Base-by-base conservation (phyloP, 225 moss, liverwort and hornwort genomes). In the Anthoceros angustus region DNA sequence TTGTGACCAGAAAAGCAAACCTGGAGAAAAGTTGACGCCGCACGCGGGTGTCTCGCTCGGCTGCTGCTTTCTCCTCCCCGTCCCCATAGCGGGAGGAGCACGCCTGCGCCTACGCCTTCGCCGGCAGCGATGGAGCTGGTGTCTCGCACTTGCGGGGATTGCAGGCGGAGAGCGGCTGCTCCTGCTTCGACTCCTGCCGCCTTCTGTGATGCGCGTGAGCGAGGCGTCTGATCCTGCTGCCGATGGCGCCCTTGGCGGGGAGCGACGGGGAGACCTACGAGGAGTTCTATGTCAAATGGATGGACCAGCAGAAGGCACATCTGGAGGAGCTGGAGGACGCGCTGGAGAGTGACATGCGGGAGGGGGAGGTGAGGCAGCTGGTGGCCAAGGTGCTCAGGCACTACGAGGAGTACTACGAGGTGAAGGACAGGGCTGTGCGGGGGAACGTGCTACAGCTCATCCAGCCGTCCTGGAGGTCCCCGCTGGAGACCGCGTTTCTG, bases 401-500 rank as follows among this genome's bases (percentile, higher is more conserved):
- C 63, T 83, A 83, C 48, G 65, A 60, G 40, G 67, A 73, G 8
- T 83, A 83, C 72, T 80, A 80, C 41, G 49, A 0, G 6, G 80
- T 75, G 0, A 83, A 83, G 66, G 65, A 69, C 62, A 41, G 41
- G 20, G 80, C 83, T 21, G 73, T 77, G 5, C 68, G 69, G 64
- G 68, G 80, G 64, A 75, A 83, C 66, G 77, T 75, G 32, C 49
- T 80, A 70, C 75, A 65, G 43, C 41, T 83, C 48, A 69, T 80
- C 61, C 70, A 80, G 14, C 80, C 80, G 20, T 3, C 66, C 7
- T 83, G 83, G 83, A 73, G 75, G 42, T 75, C 68, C 66, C 83
- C 83, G 16, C 68, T 83, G 69, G 83, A 83, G 43, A 71, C 62
- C 45, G 80, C 77, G 24, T 80, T 83, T 61, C 64, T 74, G 62